Conservation (phyloP, 1,284 basidiomycete species). For the Tetrapyrgos nigripes region DNA sequence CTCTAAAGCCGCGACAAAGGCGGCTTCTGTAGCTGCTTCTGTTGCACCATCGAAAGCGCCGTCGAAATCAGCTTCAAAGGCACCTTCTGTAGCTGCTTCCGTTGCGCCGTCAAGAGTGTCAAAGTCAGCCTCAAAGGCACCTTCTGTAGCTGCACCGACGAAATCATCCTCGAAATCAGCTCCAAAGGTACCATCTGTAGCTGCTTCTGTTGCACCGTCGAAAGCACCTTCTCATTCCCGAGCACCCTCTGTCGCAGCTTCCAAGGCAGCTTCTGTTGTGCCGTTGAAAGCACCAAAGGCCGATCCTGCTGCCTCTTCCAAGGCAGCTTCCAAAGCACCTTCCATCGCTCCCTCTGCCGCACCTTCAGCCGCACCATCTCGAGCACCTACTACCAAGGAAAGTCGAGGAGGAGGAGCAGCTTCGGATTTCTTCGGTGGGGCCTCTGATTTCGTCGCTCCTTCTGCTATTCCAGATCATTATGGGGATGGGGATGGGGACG, state of each 20-base stretch:
- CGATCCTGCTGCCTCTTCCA: neutral
- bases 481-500: too few species aligned
- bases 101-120: neutral
- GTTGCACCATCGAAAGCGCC: neutral
- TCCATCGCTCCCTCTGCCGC: neutral
- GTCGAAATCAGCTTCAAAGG: neutral
- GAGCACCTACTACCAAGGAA: neutral
- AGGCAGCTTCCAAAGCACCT: neutral
- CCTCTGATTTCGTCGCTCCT: neutral
- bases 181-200: neutral
- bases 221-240: neutral
- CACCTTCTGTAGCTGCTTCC: neutral
- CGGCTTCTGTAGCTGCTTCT: neutral
- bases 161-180: too few species aligned
- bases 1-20: too few species aligned
- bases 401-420: neutral
- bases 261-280: neutral
- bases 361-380: neutral
- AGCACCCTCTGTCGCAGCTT: neutral
- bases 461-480: neutral
- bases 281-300: neutral
- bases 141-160: too few species aligned
- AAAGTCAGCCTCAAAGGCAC: neutral
- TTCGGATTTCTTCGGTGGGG: neutral
- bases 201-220: neutral